Evolutionary conservation across 305 asterid species (phyloP).

Genomic region (Plantago coronopus): DNA sequence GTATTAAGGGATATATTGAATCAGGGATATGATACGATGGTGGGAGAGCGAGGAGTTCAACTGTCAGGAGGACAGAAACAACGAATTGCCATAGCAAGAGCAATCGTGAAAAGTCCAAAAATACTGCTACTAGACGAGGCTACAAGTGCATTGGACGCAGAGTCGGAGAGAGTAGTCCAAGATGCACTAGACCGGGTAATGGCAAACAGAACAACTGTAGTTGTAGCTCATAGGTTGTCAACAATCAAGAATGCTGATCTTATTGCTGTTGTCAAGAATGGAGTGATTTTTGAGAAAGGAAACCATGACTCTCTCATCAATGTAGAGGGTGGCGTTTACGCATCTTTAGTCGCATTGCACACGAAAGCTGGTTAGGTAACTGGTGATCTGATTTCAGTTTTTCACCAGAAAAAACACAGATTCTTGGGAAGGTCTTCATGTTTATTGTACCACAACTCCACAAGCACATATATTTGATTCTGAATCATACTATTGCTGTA

Average conservation of each 20-base stretch:
- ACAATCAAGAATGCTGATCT: conserved; percentile 57
- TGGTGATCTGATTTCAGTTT: too few species aligned
- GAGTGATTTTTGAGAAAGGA: conserved; percentile 54
- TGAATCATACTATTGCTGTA: too few species aligned
- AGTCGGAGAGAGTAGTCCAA: conserved; percentile 62
- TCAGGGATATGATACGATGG: conserved; percentile 59
- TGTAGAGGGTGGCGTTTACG: conserved; percentile 41
- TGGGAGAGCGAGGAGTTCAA: conserved; percentile 60
- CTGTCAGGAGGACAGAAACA: conserved; percentile 79
- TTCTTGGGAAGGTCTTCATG: too few species aligned
- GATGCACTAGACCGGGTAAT: conserved; percentile 50
- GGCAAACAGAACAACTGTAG: conserved; percentile 46
- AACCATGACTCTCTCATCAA: conserved; percentile 41
- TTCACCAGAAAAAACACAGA: too few species aligned
- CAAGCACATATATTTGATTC: too few species aligned
- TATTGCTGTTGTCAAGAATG: conserved; percentile 52
- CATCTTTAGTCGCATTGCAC: conserved; percentile 40
- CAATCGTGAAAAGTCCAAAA: conserved; percentile 51
- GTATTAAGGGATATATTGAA: not conserved
- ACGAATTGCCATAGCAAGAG: conserved; percentile 70
- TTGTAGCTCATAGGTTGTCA: conserved; percentile 69
- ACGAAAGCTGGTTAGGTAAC: not conserved
- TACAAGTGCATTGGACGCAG: conserved; percentile 70
- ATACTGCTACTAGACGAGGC: conserved; percentile 62
- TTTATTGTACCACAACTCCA: too few species aligned